Percentiles rank a stretch among this genome's conserved stretches.
Conservation (phyloP, 495 filamentous ascomycete genomes). For the Aspergillus panamensis region DNA sequence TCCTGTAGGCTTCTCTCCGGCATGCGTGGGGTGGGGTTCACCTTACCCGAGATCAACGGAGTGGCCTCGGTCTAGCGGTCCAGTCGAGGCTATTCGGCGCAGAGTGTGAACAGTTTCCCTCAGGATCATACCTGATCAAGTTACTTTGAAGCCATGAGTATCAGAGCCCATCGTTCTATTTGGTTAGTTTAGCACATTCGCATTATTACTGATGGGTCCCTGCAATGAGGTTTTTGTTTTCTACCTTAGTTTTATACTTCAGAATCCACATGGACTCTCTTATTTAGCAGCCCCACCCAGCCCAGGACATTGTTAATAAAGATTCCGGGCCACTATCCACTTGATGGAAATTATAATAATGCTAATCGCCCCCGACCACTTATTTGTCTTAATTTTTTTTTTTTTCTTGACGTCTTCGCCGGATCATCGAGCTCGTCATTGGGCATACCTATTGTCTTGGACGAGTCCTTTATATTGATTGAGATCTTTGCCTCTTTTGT, state of each 20-base stretch:
- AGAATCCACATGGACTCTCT: neutral
- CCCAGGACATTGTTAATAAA: slow-evolving; percentile 7
- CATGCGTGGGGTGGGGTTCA: slow-evolving; percentile 5
- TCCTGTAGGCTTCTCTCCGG: no score
- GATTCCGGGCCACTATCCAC: slow-evolving; percentile 12
- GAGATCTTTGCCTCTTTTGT: neutral
- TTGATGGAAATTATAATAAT: slow-evolving; percentile 14
- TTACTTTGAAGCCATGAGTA: neutral
- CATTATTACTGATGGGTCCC: neutral
- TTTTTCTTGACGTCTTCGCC: neutral
- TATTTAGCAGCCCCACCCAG: slow-evolving; percentile 7
- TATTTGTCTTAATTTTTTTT: slow-evolving; percentile 1
- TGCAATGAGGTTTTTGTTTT: neutral
- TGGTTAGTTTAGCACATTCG: neutral
- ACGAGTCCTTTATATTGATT: neutral
- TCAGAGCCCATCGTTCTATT: neutral
- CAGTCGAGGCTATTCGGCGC: neutral
- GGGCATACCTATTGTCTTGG: neutral
- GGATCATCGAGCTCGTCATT: neutral
- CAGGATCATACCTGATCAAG: neutral
- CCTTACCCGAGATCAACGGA: neutral
- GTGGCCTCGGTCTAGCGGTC: slow-evolving; percentile 2
- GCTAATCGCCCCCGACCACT: slow-evolving; percentile 12
- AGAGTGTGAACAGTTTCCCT: neutral
- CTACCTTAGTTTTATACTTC: neutral